Conservation (phyloP, 2,329 filamentous ascomycete species). For the Periconia sp. region DNA sequence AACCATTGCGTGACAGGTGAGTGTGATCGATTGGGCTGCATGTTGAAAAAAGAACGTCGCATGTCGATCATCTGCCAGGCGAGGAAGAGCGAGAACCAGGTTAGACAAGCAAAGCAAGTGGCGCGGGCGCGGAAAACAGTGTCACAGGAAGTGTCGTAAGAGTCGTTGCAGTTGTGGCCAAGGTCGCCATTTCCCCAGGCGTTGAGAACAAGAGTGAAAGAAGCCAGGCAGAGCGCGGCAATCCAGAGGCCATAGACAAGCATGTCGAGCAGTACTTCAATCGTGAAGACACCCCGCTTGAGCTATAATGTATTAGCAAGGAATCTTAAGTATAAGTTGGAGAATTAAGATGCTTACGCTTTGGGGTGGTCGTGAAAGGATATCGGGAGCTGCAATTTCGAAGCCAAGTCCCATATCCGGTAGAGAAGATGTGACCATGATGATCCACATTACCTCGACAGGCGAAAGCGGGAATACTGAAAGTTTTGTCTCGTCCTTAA, state of each 20-base stretch:
- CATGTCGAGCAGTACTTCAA: conserved; percentile 47
- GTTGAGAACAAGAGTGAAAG: conserved; percentile 45
- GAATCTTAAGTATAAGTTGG: not conserved
- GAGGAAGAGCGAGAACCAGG: conserved; percentile 77
- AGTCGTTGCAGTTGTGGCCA: conserved; percentile 42
- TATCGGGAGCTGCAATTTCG: conserved; percentile 74
- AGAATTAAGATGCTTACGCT: conserved; percentile 75
- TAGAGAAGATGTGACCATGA: conserved; percentile 88
- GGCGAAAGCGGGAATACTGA: conserved; percentile 88
- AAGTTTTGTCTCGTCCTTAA: conserved; percentile 72
- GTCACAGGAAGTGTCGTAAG: conserved; percentile 38
- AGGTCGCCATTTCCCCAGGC: conserved; percentile 42
- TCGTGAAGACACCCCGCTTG: conserved; percentile 46
- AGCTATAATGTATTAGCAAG: conserved; percentile 22
- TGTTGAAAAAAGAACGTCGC: conserved; percentile 75
- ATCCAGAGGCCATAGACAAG: conserved; percentile 47
- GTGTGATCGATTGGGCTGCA: conserved; percentile 69
- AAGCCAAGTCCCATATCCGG: conserved; percentile 88
- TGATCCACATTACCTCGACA: conserved; percentile 91
- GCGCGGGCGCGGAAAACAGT: conserved; percentile 63
- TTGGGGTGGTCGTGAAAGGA: conserved; percentile 82
- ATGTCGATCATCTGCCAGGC: conserved; percentile 81
- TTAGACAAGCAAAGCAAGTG: conserved; percentile 75
- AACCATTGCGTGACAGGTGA: conserved; percentile 66
- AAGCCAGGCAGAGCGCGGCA: conserved; percentile 39